phyloP scores from a whole-genome alignment of 164 flowering plant genomes.

The Piper longum region DNA sequence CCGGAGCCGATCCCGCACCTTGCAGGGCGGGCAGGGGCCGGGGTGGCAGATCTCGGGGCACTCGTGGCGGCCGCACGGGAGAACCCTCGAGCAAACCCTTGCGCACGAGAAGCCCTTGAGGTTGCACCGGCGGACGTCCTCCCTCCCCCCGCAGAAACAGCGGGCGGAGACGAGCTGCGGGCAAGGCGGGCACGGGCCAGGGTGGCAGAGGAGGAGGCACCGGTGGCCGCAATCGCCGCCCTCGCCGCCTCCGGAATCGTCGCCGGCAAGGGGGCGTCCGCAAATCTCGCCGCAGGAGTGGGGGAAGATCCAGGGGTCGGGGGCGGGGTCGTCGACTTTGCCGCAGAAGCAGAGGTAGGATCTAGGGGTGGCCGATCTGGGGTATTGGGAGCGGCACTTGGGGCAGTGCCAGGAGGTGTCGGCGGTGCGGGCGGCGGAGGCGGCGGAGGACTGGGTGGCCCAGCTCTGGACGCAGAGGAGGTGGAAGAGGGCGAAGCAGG shows the following conservation, averaged over 20 bases:
- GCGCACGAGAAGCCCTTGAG: constrained; percentile 57
- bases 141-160: constrained; percentile 56
- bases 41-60: constrained; percentile 64
- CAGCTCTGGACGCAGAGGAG: constrained; percentile 77
- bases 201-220: constrained; percentile 80
- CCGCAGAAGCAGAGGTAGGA: constrained; percentile 70
- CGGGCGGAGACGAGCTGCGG: constrained; percentile 52
- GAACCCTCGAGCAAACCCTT: constrained; percentile 27
- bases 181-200: constrained; percentile 89
- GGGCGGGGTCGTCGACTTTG: constrained; percentile 46
- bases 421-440: constrained; percentile 50
- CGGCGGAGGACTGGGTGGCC: constrained; percentile 75
- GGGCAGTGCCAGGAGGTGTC: constrained; percentile 75
- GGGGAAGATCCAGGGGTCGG: constrained; percentile 86
- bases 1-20: constrained; percentile 25
- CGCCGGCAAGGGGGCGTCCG: constrained; percentile 31
- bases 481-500: constrained; percentile 79
- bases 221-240: constrained; percentile 48
- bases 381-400: constrained; percentile 63
- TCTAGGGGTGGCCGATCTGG: constrained; percentile 46
- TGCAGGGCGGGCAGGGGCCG: constrained; percentile 67
- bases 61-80: constrained; percentile 50
- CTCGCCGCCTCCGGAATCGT: no score
- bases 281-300: constrained; percentile 92
- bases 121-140: constrained; percentile 72